These are phyloP conservation scores for Coniferiporia weirii DNA, from an alignment of 1,284 basidiomycete species.

Conservation along the genomic window DNA sequence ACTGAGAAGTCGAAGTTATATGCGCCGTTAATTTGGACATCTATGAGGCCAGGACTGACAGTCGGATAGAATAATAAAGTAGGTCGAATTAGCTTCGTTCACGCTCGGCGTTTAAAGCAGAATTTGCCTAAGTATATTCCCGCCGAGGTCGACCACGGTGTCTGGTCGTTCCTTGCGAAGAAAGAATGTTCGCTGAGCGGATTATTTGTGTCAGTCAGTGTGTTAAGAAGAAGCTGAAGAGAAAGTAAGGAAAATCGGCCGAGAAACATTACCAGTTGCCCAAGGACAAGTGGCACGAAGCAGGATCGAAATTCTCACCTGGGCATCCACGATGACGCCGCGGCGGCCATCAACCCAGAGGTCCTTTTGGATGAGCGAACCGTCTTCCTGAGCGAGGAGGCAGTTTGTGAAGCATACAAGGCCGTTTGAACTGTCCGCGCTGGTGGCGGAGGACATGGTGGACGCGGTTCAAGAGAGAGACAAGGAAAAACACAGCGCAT, in stretches of 20 bases:
- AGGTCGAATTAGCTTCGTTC: too few relatives aligned
- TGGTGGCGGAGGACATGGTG: background rate
- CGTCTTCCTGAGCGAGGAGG: slow-evolving; percentile 69
- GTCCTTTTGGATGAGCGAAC: slow-evolving; percentile 61
- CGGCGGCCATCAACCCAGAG: slow-evolving; percentile 71
- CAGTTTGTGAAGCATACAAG: slow-evolving; percentile 85
- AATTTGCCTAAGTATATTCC: slow-evolving; percentile 67
- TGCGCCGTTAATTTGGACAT: slow-evolving; percentile 83
- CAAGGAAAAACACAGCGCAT: too few relatives aligned
- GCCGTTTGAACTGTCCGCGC: slow-evolving; percentile 36
- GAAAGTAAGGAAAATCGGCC: background rate
- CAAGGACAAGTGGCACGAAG: too few relatives aligned
- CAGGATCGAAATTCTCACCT: slow-evolving; percentile 37
- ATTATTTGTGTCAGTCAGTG: background rate
- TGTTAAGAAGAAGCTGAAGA: background rate
- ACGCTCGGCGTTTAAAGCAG: background rate
- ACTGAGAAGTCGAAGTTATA: slow-evolving; percentile 89
- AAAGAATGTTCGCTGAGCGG: slow-evolving; percentile 58
- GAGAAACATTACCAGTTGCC: too few relatives aligned
- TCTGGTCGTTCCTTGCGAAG: slow-evolving; percentile 54
- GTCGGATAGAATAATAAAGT: background rate
- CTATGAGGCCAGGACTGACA: slow-evolving; percentile 67
- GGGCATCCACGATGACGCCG: slow-evolving; percentile 68
- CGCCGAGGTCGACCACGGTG: slow-evolving; percentile 58
- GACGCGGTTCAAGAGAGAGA: background rate